These are phyloP conservation scores for Trametopsis cervina DNA, from an alignment of 768 basidiomycete genomes.

Conservation along the genomic window DNA sequence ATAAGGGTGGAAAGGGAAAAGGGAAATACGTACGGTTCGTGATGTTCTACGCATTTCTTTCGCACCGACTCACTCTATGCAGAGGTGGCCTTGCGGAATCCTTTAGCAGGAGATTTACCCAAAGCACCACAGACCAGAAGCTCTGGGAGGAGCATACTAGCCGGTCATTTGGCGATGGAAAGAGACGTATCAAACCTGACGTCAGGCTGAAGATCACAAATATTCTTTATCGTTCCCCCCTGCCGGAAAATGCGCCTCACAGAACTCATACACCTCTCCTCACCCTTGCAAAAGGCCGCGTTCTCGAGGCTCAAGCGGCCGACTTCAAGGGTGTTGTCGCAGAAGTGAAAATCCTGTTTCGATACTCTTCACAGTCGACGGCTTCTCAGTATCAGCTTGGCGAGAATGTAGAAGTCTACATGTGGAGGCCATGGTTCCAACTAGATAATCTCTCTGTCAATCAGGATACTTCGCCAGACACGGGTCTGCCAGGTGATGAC, in stretches of 20 bases:
- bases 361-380: not conserved
- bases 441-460: not conserved
- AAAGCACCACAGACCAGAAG: not conserved
- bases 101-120: not conserved
- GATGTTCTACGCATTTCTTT: not conserved
- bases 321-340: not conserved
- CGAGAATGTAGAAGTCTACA: not conserved
- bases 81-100: slow-evolving; percentile 5
- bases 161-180: not conserved
- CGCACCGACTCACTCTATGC: not conserved
- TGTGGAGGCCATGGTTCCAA: slow-evolving; percentile 1
- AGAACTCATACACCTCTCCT: not conserved
- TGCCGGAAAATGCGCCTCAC: not conserved
- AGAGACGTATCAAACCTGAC: not conserved
- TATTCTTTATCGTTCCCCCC: not conserved
- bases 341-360: not conserved
- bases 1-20: not conserved
- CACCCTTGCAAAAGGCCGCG: not conserved
- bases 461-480: too few species aligned
- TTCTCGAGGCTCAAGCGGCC: not conserved
- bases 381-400: not conserved
- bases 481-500: too few species aligned
- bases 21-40: not conserved
- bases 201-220: not conserved
- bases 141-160: not conserved